These are phyloP conservation scores for Lavandula angustifolia DNA, from an alignment of 257 asterid species.

Conservation along the genomic window DNA sequence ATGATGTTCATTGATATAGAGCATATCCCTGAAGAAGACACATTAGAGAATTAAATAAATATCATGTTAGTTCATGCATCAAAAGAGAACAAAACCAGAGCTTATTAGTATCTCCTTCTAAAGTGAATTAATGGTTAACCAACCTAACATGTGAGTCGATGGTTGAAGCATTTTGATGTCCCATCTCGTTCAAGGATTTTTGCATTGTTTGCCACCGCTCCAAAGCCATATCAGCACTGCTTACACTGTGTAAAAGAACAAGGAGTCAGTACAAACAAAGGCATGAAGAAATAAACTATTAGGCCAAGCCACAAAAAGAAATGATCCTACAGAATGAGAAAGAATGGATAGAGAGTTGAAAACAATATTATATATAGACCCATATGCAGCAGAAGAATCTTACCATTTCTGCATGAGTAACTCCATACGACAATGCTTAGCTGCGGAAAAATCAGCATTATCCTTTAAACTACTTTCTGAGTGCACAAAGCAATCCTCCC, in stretches of 20 bases:
- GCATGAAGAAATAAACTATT: neutral
- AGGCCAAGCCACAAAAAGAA: slow-evolving; percentile 8
- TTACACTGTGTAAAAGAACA: slow-evolving; percentile 44
- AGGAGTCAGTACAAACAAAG: slow-evolving; percentile 5
- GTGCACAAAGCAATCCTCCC: slow-evolving; percentile 69
- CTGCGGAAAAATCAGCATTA: slow-evolving; percentile 69
- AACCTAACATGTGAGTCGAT: slow-evolving; percentile 60
- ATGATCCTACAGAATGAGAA: neutral
- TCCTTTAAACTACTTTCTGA: slow-evolving; percentile 59
- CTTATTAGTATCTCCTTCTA: neutral
- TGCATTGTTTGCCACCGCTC: slow-evolving; percentile 50
- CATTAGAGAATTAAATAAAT: slow-evolving; percentile 6
- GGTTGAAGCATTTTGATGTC: slow-evolving; percentile 51
- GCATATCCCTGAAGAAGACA: slow-evolving; percentile 49
- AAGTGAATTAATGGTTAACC: slow-evolving; percentile 17
- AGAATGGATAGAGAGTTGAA: neutral
- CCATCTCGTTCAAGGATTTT: slow-evolving; percentile 55
- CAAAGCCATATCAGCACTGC: slow-evolving; percentile 54
- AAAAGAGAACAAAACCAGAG: too few relatives aligned
- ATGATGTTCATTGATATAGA: slow-evolving; percentile 62
- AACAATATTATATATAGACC: neutral
- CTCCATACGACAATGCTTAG: slow-evolving; percentile 89
- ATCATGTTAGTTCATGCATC: too few relatives aligned
- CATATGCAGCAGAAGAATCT: neutral
- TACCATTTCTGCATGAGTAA: slow-evolving; percentile 70